phyloP scores from a whole-genome alignment of 2,329 filamentous ascomycete species.

The Nemania bipapillata region DNA sequence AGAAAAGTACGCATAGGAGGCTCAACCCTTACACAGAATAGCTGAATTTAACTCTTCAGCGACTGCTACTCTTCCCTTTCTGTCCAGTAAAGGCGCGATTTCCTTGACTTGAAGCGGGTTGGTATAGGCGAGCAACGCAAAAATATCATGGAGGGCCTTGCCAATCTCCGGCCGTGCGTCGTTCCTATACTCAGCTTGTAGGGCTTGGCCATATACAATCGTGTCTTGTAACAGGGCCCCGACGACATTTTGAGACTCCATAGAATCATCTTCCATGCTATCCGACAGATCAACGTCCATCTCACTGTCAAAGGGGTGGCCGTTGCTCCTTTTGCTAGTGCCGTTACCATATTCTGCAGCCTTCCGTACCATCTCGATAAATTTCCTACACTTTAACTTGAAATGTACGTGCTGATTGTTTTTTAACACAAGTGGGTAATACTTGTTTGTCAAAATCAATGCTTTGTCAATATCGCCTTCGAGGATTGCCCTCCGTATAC shows the following conservation, averaged over 20 bases:
- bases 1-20: background rate
- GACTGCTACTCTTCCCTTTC: constrained; percentile 77
- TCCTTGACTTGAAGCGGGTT: constrained; percentile 80
- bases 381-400: constrained; percentile 86
- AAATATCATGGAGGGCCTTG: constrained; percentile 83
- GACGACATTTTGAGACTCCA: constrained; percentile 45
- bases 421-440: constrained; percentile 82
- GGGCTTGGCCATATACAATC: constrained; percentile 79
- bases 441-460: constrained; percentile 79
- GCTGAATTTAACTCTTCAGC: constrained; percentile 95
- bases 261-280: constrained; percentile 65
- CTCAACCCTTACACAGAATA: constrained; percentile 76
- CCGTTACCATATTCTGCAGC: constrained; percentile 72
- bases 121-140: constrained; percentile 85
- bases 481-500: constrained; percentile 85
- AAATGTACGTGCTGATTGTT: constrained; percentile 89
- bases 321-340: constrained; percentile 57
- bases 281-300: constrained; percentile 60
- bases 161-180: constrained; percentile 76
- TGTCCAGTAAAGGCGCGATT: constrained; percentile 81
- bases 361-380: constrained; percentile 90
- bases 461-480: constrained; percentile 93
- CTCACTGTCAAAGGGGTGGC: constrained; percentile 60
- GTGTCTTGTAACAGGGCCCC: constrained; percentile 72
- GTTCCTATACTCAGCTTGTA: constrained; percentile 79